Evolutionary conservation across 805 yeast genomes (phyloP).

Genomic region (Maudiozyma saulgeensis): DNA sequence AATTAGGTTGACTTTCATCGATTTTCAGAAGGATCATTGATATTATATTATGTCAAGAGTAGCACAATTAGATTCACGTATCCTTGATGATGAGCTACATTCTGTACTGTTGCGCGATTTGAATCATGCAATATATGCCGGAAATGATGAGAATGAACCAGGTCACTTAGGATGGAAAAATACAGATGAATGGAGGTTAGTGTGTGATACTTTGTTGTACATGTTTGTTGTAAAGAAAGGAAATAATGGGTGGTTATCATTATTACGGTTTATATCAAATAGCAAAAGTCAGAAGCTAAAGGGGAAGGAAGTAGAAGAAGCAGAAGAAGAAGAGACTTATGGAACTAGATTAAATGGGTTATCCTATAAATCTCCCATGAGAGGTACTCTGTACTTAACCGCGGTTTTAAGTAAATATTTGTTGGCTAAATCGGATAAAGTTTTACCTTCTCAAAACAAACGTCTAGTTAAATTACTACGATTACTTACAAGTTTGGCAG

Average conservation of each 20-base stretch:
- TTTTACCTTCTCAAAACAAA: constrained; percentile 1
- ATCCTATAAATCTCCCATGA: constrained; percentile 5
- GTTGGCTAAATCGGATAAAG: constrained; percentile 9
- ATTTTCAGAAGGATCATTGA: neutral
- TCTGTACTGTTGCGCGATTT: constrained; percentile 5
- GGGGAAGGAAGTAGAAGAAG: neutral
- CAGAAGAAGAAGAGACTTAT: constrained; percentile 1
- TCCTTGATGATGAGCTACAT: constrained; percentile 15
- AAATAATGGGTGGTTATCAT: too few relatives aligned
- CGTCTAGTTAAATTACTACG: neutral
- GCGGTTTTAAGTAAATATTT: constrained; percentile 12
- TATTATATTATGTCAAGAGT: constrained; percentile 15
- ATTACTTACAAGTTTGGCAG: neutral
- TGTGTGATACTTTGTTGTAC: constrained; percentile 6
- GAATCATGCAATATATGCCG: constrained; percentile 3
- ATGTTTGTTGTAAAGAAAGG: neutral
- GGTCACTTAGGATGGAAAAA: neutral
- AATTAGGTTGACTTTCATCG: too few relatives aligned
- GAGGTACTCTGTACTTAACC: constrained; percentile 10
- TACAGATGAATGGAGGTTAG: constrained; percentile 14
- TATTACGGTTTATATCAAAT: too few relatives aligned
- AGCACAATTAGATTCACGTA: constrained; percentile 16
- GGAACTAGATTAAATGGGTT: constrained; percentile 13
- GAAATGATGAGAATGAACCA: neutral
- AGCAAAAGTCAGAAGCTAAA: too few relatives aligned